Base-by-base conservation (phyloP, 169 alveolate species). In the Eimeria necatrix region DNA sequence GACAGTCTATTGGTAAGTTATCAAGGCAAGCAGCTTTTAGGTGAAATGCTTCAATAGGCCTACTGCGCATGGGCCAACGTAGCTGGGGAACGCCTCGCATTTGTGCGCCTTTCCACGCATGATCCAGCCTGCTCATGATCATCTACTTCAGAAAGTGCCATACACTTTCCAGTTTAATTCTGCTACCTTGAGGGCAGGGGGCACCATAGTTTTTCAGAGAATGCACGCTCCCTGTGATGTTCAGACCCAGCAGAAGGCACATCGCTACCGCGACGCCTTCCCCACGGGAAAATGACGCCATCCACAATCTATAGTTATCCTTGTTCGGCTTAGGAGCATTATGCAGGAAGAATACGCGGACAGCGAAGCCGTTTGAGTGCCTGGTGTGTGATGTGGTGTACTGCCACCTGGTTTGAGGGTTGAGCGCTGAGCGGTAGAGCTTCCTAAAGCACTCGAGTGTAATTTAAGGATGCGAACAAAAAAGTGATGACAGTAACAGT, bases 41-140 rank as follows among this genome's bases (percentile, higher is more conserved):
- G 6, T 56, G 22, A 51, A 0, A 20, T 5, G 14, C 32, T 46
- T 46, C 6, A 59, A 7, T 12, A 9, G 16, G 59, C 86, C 14
- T 52, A 90, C 94, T 24, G 94, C 87, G 41, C 94, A 90, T 3
- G 94, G 94, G 14, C 94, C 94, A 10, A 49, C 49, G 20, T 90
- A 90, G 60, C 94, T 90, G 64, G 94, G 94, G 14, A 76, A 60
- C 7, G 94, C 94, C 46, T 90, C 94, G 49, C 94, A 90, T 10
- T n/a, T 76, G 16, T 64, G 59, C 26, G 59, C 94, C 16, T 52
- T 89, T 18, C 94, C 94, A 20, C 81, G 70, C 8, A 61, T 2
- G 4, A 73, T 10, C 94, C 94, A 90, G n/a, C 94, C 94, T 90
- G 61, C 18, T 48, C 22, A 48, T 9, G 56, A 41, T 7, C 9